A percentile compares a stretch with the other conserved stretches of the same genome.
phyloP scores from a whole-genome alignment of 75 land plant species.

The Sequoiadendron giganteum region DNA sequence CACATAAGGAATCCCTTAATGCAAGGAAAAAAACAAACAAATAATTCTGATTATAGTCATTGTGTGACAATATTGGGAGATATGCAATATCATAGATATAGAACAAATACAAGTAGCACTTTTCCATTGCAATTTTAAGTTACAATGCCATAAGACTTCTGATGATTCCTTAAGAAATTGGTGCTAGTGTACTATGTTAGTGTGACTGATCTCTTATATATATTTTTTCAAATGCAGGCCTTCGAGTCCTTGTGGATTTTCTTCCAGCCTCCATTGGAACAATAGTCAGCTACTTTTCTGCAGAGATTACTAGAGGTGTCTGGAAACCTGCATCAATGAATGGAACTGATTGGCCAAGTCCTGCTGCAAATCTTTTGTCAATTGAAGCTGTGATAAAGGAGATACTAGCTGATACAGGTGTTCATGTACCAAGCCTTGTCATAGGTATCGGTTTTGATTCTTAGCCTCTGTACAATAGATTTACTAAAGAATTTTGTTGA shows the following conservation, averaged over 20 bases:
- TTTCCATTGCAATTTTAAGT: neutral
- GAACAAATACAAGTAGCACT: neutral
- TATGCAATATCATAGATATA: neutral
- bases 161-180: neutral
- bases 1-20: neutral
- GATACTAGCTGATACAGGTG: constrained; percentile 82
- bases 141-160: neutral
- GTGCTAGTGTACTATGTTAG: neutral
- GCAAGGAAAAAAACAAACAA: neutral
- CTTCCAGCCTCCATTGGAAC: constrained; percentile 88
- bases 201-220: neutral
- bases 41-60: neutral
- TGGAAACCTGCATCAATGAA: constrained; percentile 95
- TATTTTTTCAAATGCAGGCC: constrained; percentile 48
- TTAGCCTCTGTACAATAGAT: neutral
- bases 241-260: constrained; percentile 90
- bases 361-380: constrained; percentile 79
- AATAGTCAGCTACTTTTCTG: constrained; percentile 84
- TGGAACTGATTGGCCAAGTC: constrained; percentile 99
- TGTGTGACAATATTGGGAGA: neutral
- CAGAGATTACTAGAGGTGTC: constrained; percentile 86
- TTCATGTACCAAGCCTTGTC: constrained; percentile 72
- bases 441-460: constrained; percentile 42
- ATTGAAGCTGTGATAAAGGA: constrained; percentile 84
- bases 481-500: neutral